Conservation (phyloP, 305 asterid genomes). For the Fraxinus platypoda region DNA sequence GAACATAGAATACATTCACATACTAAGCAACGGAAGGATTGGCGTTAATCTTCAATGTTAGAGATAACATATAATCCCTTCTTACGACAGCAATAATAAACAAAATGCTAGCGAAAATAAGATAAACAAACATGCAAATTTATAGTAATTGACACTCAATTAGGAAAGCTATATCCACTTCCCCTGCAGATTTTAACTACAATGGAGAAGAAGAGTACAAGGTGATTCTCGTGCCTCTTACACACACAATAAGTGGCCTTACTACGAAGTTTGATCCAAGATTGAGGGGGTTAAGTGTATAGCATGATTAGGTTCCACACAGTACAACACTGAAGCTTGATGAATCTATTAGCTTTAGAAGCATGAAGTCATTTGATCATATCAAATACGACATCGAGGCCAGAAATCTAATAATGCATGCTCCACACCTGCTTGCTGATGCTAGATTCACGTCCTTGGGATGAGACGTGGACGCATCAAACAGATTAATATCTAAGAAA, state of each 20-base stretch:
- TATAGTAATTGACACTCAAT: neutral
- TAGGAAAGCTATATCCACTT: neutral
- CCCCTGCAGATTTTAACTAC: neutral
- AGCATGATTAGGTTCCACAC: neutral
- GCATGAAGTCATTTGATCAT: neutral
- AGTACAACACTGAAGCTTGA: neutral
- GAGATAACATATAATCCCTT: neutral
- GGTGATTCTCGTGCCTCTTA: neutral
- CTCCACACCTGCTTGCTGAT: neutral
- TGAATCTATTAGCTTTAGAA: neutral
- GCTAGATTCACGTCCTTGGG: neutral
- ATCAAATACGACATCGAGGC: neutral
- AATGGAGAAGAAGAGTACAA: neutral
- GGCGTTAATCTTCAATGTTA: neutral
- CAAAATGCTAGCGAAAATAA: neutral
- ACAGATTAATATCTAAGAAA: neutral
- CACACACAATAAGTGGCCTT: neutral
- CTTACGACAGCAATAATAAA: neutral
- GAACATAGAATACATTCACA: neutral
- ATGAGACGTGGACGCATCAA: neutral
- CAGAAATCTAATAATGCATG: neutral
- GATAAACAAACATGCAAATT: neutral
- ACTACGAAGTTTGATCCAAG: neutral
- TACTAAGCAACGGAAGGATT: neutral
- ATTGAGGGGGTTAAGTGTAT: neutral